These are phyloP conservation scores for Sonneratia alba DNA, from an alignment of 345 rosid genomes.

Conservation along the genomic window DNA sequence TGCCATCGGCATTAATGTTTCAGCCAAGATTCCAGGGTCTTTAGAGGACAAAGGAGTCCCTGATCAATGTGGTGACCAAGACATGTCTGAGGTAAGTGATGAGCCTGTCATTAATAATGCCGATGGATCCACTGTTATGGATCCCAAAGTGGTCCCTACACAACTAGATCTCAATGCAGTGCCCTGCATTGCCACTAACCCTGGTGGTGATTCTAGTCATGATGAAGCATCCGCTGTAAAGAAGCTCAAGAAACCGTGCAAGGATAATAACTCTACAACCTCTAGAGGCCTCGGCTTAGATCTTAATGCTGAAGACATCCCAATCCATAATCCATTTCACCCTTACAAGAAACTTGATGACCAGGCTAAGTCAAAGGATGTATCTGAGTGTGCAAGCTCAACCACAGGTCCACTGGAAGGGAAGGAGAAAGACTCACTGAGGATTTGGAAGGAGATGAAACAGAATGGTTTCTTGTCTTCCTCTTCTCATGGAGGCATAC, in stretches of 20 bases:
- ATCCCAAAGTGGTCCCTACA: slow-evolving; percentile 10
- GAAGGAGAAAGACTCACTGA: slow-evolving; percentile 52
- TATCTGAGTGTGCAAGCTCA: slow-evolving; percentile 72
- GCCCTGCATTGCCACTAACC: slow-evolving; percentile 10
- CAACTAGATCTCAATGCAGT: slow-evolving; percentile 36
- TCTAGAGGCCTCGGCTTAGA: slow-evolving; percentile 34
- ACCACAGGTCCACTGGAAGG: slow-evolving; percentile 31
- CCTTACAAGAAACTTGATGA: slow-evolving; percentile 23
- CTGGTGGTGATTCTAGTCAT: slow-evolving; percentile 12
- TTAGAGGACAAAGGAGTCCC: slow-evolving; percentile 13
- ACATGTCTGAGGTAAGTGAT: slow-evolving; percentile 27
- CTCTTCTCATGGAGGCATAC: slow-evolving; percentile 48
- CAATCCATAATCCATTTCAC: slow-evolving; percentile 26
- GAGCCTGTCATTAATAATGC: slow-evolving; percentile 18
- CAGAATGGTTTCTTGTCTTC: slow-evolving; percentile 73
- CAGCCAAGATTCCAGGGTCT: slow-evolving; percentile 14
- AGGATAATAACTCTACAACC: slow-evolving; percentile 16
- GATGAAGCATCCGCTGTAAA: slow-evolving; percentile 18
- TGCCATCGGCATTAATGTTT: neutral
- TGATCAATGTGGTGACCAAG: slow-evolving; percentile 21
- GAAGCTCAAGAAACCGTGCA: slow-evolving; percentile 15
- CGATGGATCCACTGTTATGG: slow-evolving; percentile 15
- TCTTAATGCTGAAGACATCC: slow-evolving; percentile 42
- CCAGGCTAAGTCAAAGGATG: slow-evolving; percentile 23
- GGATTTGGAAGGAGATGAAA: slow-evolving; percentile 81